These are phyloP conservation scores for Aulographum hederae DNA, from an alignment of 2,329 filamentous ascomycete species.

Conservation along the genomic window DNA sequence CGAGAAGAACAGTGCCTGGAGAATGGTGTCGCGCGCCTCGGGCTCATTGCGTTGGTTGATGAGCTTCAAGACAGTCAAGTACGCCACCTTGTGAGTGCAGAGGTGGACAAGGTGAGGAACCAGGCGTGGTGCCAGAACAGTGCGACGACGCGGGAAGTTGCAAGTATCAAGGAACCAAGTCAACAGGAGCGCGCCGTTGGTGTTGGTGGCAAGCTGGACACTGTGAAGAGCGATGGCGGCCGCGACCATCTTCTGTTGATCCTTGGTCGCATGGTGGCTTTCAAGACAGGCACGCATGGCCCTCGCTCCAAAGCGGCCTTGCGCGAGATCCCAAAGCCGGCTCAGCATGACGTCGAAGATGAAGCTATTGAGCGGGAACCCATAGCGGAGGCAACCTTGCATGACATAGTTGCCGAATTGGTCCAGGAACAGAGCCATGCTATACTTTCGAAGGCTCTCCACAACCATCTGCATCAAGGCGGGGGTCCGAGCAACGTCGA, in stretches of 20 bases:
- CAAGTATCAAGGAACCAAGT: conserved; percentile 99
- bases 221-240: conserved; percentile 92
- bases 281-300: conserved; percentile 95
- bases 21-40: conserved; percentile 75
- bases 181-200: conserved; percentile 80
- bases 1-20: conserved; percentile 85
- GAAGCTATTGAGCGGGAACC: conserved; percentile 76
- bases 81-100: conserved; percentile 97
- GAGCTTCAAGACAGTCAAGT: conserved; percentile 90
- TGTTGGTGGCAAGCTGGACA: conserved; percentile 87
- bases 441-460: conserved; percentile 68
- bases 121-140: conserved; percentile 76
- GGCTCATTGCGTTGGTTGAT: conserved; percentile 95
- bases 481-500: conserved; percentile 79
- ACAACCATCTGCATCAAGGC: conserved; percentile 72
- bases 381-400: conserved; percentile 89
- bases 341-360: conserved; percentile 96
- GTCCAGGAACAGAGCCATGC: conserved; percentile 81
- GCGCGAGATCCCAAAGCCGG: conserved; percentile 81
- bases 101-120: conserved; percentile 87
- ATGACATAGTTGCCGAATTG: conserved; percentile 98
- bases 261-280: conserved; percentile 85
- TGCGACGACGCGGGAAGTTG: conserved; percentile 81
- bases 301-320: conserved; percentile 84
- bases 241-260: conserved; percentile 88